Evolutionary conservation across 495 filamentous ascomycete genomes (phyloP), one percentile per base, ranked within the genome.

Genomic region (Glarea lozoyensis): DNA sequence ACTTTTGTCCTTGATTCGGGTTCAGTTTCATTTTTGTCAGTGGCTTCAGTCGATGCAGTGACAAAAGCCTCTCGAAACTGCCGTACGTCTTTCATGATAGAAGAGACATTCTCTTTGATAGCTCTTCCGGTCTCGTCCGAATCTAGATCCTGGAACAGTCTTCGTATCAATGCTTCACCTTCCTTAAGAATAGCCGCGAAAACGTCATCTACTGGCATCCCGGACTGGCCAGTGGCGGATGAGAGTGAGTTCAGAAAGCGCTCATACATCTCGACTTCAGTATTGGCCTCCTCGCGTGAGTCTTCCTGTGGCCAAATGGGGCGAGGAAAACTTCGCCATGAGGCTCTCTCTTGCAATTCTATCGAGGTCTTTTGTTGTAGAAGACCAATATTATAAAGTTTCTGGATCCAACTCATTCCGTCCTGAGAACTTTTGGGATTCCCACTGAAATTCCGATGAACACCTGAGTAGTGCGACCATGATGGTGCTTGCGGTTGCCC

Each of bases 201-300:
- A 2, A 22, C 37, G 4, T 24, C 40, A 10, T 19, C n/a, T 17
- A 19, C 11, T 31, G 13, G n/a, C n/a, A n/a, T n/a, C n/a, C n/a
- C n/a, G n/a, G n/a, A n/a, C n/a, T n/a, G n/a, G n/a, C n/a, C 11
- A 21, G 16, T 17, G n/a, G 43, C 9, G 19, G 43, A 17, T 2
- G 45, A 45, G 2, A 35, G 30, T 32, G 21, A 27, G 3, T 41
- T 19, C 2, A 54, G 35, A 30, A 55, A 51, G 3, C 18, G 17
- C 3, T 54, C 43, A 43, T 52, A 58, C 48, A 53, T 52, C 5
- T 58, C 55, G 20, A 46, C 46, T 29, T 48, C 52, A 11, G 42
- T 49, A n/a, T 51, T 30, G 10, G 34, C 23, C 18, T 48, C 44
- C 7, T 18, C 4, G 18, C 2, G 2, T n/a, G 21, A 13, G 7